Conservation (phyloP, 257 asterid species). For the Cynanchum wilfordii region DNA sequence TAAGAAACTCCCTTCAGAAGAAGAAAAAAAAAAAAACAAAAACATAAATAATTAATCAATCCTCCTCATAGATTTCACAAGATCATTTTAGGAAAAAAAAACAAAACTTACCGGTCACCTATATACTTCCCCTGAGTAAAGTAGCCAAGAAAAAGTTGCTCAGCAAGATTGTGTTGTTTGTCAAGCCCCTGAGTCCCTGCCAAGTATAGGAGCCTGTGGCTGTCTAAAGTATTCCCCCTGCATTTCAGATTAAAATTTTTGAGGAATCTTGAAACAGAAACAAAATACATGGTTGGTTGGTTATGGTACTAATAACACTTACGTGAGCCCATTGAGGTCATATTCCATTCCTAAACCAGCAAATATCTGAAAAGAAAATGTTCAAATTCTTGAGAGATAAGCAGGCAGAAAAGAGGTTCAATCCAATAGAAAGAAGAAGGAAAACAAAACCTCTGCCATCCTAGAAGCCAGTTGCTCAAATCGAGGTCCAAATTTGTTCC, state of each 20-base stretch:
- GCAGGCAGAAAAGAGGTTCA: not conserved
- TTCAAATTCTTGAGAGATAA: not conserved
- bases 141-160: slow-evolving; percentile 70
- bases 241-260: slow-evolving; percentile 6
- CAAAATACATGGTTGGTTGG: not conserved
- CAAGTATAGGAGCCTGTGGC: slow-evolving; percentile 59
- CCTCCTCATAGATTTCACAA: too few relatives aligned
- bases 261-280: slow-evolving; percentile 3
- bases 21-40: slow-evolving; percentile 5
- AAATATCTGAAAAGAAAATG: slow-evolving; percentile 46
- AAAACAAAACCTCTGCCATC: slow-evolving; percentile 60
- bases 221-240: slow-evolving; percentile 68
- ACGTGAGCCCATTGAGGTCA: slow-evolving; percentile 57
- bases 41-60: not conserved
- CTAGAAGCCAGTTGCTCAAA: slow-evolving; percentile 48
- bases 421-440: slow-evolving; percentile 2
- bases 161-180: slow-evolving; percentile 70
- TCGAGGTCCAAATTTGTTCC: slow-evolving; percentile 53
- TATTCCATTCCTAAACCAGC: slow-evolving; percentile 52
- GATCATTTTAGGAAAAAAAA: not conserved
- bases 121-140: slow-evolving; percentile 72
- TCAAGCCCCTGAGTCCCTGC: slow-evolving; percentile 60
- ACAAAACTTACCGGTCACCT: slow-evolving; percentile 62
- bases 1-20: slow-evolving; percentile 56
- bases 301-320: slow-evolving; percentile 20